Evolutionary conservation across 345 rosid species (phyloP).

Genomic region (Noccaea caerulescens): DNA sequence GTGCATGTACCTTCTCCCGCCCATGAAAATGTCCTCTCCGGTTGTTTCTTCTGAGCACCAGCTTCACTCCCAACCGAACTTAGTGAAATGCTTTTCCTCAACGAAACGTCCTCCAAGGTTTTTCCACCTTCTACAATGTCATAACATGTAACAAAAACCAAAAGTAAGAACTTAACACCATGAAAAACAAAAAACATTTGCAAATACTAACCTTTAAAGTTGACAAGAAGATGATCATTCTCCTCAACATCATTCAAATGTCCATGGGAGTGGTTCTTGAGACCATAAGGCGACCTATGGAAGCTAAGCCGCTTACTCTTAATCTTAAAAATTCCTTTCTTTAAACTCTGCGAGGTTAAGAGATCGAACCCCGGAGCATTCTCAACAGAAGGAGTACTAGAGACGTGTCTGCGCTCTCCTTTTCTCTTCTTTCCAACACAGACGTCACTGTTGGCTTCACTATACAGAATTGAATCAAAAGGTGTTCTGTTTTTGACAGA

Average conservation of each 20-base stretch:
- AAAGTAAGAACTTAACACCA: neutral
- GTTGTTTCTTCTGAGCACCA: conserved; percentile 35
- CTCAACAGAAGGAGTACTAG: conserved; percentile 37
- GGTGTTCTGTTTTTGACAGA: conserved; percentile 50
- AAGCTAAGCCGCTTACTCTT: conserved; percentile 42
- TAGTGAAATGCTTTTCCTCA: conserved; percentile 36
- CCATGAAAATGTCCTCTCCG: conserved; percentile 38
- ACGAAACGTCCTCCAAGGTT: conserved; percentile 9
- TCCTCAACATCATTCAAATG: conserved; percentile 38
- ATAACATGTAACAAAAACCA: neutral
- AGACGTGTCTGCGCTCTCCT: conserved; percentile 19
- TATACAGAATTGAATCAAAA: conserved; percentile 49
- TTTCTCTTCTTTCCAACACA: conserved; percentile 12
- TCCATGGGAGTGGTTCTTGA: conserved; percentile 49
- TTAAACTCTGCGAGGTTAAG: conserved; percentile 29
- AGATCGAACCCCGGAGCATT: conserved; percentile 38
- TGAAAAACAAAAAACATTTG: neutral
- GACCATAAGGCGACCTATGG: conserved; percentile 45
- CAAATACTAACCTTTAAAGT: conserved; percentile 32
- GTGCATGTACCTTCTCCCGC: conserved; percentile 37
- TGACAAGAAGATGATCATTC: conserved; percentile 32
- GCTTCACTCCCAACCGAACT: conserved; percentile 34
- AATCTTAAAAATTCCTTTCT: conserved; percentile 47
- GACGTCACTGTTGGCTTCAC: conserved; percentile 20
- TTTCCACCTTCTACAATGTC: conserved; percentile 10